These are phyloP conservation scores for Narthecium ossifragum DNA, from an alignment of 106 monocot genomes.

Conservation along the genomic window DNA sequence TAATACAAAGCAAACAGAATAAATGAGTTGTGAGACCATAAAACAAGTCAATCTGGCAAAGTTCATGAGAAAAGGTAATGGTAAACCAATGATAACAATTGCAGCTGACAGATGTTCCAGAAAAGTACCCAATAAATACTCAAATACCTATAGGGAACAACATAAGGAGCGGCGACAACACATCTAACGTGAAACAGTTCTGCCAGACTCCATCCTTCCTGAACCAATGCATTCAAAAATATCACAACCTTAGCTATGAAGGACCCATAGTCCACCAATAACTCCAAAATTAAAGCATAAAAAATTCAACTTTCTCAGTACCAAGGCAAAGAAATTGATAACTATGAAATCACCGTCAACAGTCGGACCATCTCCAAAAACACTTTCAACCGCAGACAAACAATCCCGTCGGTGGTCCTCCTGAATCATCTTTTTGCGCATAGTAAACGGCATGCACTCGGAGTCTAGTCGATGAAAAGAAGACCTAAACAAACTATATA, in stretches of 20 bases:
- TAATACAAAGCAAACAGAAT: not conserved
- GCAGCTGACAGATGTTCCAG: too few relatives aligned
- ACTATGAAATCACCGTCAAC: slow-evolving; percentile 59
- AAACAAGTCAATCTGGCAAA: not conserved
- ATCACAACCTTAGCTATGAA: not conserved
- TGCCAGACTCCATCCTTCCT: slow-evolving; percentile 96
- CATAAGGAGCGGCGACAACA: slow-evolving; percentile 70
- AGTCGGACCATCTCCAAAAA: slow-evolving; percentile 54
- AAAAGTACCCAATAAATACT: not conserved
- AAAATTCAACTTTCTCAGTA: slow-evolving; percentile 14
- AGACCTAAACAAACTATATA: not conserved
- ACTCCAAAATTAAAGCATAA: not conserved
- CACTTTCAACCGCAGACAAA: slow-evolving; percentile 40
- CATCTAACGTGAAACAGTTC: slow-evolving; percentile 57
- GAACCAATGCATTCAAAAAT: too few relatives aligned
- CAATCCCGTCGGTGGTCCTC: slow-evolving; percentile 59
- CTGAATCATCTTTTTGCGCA: slow-evolving; percentile 47
- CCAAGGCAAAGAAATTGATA: slow-evolving; percentile 95
- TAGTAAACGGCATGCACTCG: slow-evolving; percentile 23
- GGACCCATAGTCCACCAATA: not conserved
- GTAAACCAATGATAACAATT: not conserved
- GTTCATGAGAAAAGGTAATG: not conserved
- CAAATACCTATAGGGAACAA: slow-evolving; percentile 65
- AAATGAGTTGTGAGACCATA: not conserved
- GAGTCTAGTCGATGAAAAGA: slow-evolving; percentile 18